Conservation (phyloP, 768 basidiomycete species). For the Dendrothele bispora region DNA sequence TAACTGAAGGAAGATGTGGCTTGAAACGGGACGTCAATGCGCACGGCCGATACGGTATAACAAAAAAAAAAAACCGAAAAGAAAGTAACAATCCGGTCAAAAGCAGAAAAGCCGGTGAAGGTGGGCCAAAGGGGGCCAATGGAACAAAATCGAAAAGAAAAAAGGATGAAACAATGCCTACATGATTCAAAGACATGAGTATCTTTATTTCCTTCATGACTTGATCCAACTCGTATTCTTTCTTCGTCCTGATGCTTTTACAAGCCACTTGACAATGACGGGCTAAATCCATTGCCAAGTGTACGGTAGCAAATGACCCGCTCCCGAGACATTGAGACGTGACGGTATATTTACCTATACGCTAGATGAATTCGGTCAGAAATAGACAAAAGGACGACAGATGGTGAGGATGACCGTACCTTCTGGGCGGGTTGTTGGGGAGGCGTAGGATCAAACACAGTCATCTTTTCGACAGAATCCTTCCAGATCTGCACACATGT, state of each 20-base stretch:
- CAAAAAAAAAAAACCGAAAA: too few relatives aligned
- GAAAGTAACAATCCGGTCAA: constrained; percentile 60
- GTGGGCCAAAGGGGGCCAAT: constrained; percentile 77
- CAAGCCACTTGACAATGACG: constrained; percentile 78
- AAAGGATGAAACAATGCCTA: constrained; percentile 21
- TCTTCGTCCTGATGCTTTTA: constrained; percentile 73
- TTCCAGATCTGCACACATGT: constrained; percentile 62
- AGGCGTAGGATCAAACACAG: constrained; percentile 63
- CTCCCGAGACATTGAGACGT: constrained; percentile 79
- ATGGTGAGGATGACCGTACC: constrained; percentile 33
- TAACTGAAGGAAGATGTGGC: constrained; percentile 82
- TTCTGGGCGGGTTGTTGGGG: constrained; percentile 54
- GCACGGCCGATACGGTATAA: too few relatives aligned
- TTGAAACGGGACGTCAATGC: constrained; percentile 27
- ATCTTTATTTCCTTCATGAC: constrained; percentile 82
- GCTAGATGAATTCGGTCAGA: constrained; percentile 32
- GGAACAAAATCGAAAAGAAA: too few relatives aligned
- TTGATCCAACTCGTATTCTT: constrained; percentile 54
- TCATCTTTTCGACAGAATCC: constrained; percentile 48
- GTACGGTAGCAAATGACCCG: constrained; percentile 81
- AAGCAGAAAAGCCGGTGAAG: constrained; percentile 76
- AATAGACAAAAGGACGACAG: background rate
- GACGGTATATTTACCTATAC: constrained; percentile 67
- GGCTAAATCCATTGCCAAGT: constrained; percentile 67
- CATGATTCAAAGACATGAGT: constrained; percentile 69